Evolutionary conservation across 2,329 filamentous ascomycete genomes (phyloP).

Genomic region (Penicillium sp.): DNA sequence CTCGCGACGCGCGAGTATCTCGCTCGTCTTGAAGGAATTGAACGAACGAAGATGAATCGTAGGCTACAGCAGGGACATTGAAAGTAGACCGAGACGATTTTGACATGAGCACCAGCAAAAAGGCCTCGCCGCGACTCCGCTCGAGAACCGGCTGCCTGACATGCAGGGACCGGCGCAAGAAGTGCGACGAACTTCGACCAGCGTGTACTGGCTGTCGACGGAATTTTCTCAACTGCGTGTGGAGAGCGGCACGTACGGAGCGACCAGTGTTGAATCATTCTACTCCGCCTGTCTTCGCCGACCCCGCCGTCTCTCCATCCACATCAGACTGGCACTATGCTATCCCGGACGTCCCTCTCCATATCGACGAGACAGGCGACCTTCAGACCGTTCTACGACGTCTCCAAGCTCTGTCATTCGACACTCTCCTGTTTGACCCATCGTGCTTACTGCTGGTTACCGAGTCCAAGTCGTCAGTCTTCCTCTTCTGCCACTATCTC

Average conservation of each 20-base stretch:
- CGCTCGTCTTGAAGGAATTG: neutral
- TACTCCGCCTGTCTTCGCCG: neutral
- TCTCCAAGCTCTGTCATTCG: neutral
- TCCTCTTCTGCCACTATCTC: neutral
- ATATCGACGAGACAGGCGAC: neutral
- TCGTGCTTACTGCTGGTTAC: neutral
- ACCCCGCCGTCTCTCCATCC: neutral
- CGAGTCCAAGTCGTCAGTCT: neutral
- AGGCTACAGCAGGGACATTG: neutral
- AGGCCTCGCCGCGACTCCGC: neutral
- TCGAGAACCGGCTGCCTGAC: neutral
- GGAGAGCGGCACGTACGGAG: neutral
- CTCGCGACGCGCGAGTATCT: neutral
- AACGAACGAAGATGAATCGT: neutral
- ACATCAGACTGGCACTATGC: neutral
- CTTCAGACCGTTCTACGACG: neutral
- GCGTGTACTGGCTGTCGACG: neutral
- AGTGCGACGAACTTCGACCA: neutral
- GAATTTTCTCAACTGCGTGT: neutral
- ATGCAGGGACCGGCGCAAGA: neutral
- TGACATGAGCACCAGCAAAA: neutral
- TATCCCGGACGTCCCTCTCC: neutral
- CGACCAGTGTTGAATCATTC: neutral
- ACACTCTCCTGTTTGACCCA: neutral
- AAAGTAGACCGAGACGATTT: neutral